Evolutionary conservation across 148 eudicot species (phyloP).

Genomic region (Rheum nobile): DNA sequence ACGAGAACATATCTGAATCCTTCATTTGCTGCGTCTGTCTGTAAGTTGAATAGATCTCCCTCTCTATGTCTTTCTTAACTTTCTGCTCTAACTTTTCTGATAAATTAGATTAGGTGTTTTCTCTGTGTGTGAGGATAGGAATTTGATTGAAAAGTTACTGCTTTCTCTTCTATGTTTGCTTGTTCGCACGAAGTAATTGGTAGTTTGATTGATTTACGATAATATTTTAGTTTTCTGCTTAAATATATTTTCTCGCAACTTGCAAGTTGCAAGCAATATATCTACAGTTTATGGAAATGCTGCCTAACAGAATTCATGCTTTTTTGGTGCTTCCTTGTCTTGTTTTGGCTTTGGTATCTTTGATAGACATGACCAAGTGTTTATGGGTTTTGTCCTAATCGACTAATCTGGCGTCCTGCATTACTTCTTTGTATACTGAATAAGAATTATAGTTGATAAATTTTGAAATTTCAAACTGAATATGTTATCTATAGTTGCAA

Average conservation of each 20-base stretch:
- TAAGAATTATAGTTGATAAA: neutral
- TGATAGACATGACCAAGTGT: neutral
- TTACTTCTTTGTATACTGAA: neutral
- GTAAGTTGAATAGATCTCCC: slow-evolving; percentile 17
- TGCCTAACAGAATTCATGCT: neutral
- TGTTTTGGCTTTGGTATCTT: neutral
- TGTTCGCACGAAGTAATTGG: neutral
- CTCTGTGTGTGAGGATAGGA: neutral
- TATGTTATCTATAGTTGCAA: neutral
- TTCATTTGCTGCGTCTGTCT: slow-evolving; percentile 64
- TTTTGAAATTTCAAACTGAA: neutral
- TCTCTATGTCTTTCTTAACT: neutral
- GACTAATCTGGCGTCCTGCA: neutral
- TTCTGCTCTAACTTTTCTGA: neutral
- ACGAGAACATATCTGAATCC: slow-evolving; percentile 31
- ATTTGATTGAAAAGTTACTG: neutral
- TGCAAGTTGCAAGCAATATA: neutral
- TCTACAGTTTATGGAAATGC: neutral
- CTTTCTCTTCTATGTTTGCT: neutral
- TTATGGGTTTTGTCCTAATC: too few species aligned
- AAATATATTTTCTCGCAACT: neutral
- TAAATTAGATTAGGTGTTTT: neutral
- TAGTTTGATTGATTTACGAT: neutral
- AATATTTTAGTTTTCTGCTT: neutral
- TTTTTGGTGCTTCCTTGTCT: neutral